A percentile compares a stretch with the other conserved stretches of the same genome.
phyloP scores from a whole-genome alignment of 208 protist species.

The Acanthamoeba quina region DNA sequence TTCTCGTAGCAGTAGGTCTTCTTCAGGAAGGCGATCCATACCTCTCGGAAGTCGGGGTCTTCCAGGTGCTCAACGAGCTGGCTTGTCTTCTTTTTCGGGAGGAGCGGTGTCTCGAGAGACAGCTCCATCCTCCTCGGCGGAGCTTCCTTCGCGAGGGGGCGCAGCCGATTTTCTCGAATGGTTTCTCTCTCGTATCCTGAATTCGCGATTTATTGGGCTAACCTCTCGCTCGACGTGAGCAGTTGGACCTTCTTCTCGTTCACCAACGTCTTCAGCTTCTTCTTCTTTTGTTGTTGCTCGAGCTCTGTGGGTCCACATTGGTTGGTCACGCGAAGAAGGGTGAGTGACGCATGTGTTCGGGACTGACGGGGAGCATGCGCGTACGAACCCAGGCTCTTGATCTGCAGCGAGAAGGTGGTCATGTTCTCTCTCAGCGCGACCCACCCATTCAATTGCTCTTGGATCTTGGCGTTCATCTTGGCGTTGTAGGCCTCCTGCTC shows the following conservation, averaged over 20 bases:
- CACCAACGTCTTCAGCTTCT: background rate
- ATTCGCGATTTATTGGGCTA: no score
- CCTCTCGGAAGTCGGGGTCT: background rate
- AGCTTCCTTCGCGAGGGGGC: background rate
- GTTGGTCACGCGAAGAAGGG: no score
- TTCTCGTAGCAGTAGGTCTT: background rate
- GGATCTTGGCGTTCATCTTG: constrained; percentile 27
- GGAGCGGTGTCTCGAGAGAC: background rate
- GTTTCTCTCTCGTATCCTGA: no score
- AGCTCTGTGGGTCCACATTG: background rate
- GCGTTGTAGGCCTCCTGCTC: constrained; percentile 34
- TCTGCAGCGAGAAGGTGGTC: background rate
- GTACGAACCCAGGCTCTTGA: background rate
- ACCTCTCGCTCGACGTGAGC: background rate
- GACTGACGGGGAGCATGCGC: no score
- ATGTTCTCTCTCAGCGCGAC: background rate
- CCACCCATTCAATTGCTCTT: background rate
- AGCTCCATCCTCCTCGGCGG: background rate
- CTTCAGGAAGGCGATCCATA: background rate
- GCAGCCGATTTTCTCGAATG: background rate
- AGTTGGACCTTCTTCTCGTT: background rate
- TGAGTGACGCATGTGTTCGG: no score
- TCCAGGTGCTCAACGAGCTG: background rate
- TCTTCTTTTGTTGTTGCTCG: background rate
- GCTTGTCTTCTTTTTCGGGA: background rate